These are phyloP conservation scores for Orbilia javanica DNA, from an alignment of 2,329 filamentous ascomycete genomes.

Conservation along the genomic window DNA sequence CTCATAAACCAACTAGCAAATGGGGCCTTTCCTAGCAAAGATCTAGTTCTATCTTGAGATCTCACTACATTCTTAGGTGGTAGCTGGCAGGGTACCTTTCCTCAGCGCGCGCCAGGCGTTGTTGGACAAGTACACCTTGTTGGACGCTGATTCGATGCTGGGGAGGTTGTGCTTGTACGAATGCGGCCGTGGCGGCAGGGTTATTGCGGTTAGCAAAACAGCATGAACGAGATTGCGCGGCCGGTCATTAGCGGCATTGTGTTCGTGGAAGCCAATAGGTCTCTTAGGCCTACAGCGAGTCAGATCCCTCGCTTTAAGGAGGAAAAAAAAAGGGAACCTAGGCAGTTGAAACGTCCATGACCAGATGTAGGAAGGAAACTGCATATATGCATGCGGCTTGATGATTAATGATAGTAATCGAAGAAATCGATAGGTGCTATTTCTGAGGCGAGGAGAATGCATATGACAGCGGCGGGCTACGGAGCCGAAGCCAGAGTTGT, in stretches of 20 bases:
- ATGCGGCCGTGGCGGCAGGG: conserved; percentile 32
- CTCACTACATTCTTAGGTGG: conserved; percentile 16
- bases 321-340: not conserved
- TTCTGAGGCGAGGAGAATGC: conserved; percentile 1
- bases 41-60: conserved; percentile 39
- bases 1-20: conserved; percentile 17
- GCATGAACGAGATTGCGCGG: conserved; percentile 16
- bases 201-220: conserved; percentile 51
- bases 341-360: conserved; percentile 12
- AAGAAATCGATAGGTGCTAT: conserved; percentile 16
- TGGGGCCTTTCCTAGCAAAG: not conserved
- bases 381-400: not conserved
- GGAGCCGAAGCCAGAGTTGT: not conserved
- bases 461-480: not conserved
- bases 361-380: not conserved
- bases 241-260: conserved; percentile 12
- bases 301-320: conserved; percentile 1
- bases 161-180: conserved; percentile 1
- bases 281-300: not conserved
- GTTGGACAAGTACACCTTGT: conserved; percentile 6
- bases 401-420: conserved; percentile 9
- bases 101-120: conserved; percentile 36
- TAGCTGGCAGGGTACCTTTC: conserved; percentile 1
- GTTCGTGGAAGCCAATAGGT: not conserved
- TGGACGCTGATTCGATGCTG: conserved; percentile 37